phyloP scores from a whole-genome alignment of 2,329 filamentous ascomycete species.

The Aspergillus calidoustus region DNA sequence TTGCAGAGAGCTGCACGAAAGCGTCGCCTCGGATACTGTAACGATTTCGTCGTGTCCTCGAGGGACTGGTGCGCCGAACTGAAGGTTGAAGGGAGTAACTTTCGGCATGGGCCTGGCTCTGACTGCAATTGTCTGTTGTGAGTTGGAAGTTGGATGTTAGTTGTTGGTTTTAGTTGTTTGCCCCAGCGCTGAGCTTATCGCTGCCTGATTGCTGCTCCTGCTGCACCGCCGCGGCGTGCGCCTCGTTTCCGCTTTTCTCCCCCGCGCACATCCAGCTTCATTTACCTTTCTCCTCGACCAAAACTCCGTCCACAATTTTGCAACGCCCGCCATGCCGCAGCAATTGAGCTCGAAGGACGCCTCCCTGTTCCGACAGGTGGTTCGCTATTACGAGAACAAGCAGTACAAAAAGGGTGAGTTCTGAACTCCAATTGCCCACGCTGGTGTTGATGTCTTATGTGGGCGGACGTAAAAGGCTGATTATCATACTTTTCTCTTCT shows the following conservation, averaged over 20 bases:
- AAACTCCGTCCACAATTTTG: constrained; percentile 25
- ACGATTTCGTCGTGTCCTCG: constrained; percentile 18
- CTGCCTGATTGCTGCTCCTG: constrained; percentile 24
- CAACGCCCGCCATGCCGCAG: constrained; percentile 50
- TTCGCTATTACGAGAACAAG: constrained; percentile 96
- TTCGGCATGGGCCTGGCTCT: constrained; percentile 10
- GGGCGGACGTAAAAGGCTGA: constrained; percentile 22
- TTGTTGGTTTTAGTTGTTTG: constrained; percentile 3
- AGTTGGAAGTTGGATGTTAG: background rate
- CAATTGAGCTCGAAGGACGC: constrained; percentile 77
- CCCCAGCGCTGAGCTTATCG: constrained; percentile 25
- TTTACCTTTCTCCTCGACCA: constrained; percentile 32
- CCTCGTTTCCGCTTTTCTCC: constrained; percentile 22
- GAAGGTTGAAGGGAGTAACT: background rate
- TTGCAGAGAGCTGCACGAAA: constrained; percentile 3
- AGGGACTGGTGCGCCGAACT: constrained; percentile 4
- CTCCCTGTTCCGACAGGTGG: constrained; percentile 90
- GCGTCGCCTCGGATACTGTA: constrained; percentile 18
- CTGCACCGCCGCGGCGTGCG: constrained; percentile 9
- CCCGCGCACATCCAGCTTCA: constrained; percentile 43
- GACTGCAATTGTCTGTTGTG: background rate
- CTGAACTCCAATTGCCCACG: constrained; percentile 17
- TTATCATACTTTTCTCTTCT: constrained; percentile 27
- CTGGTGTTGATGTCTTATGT: constrained; percentile 15
- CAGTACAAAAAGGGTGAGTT: constrained; percentile 83